Percentiles rank a stretch among this genome's conserved stretches.
Evolutionary conservation across 306 rosid genomes (phyloP).

Genomic region (Dryas alaskensis): DNA sequence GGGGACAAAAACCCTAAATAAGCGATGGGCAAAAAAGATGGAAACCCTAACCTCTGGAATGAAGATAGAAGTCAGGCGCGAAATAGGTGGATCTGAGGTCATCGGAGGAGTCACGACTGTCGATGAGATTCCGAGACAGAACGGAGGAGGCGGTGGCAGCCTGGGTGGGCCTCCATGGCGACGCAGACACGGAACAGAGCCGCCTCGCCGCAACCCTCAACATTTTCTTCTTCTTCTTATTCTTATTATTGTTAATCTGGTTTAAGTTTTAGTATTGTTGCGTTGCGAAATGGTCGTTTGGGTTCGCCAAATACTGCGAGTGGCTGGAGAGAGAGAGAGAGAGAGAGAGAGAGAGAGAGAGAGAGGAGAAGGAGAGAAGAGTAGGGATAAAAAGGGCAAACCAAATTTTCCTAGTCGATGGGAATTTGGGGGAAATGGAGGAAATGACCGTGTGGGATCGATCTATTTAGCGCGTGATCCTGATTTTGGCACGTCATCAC

Average conservation of each 20-base stretch:
- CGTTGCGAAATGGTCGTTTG: constrained; percentile 8
- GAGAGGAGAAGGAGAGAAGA: no score
- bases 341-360: neutral
- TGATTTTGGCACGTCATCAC: constrained; percentile 15
- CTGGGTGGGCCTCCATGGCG: constrained; percentile 31
- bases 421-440: neutral
- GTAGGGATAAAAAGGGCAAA: neutral
- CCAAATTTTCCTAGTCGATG: neutral
- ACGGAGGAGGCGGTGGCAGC: constrained; percentile 28
- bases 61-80: constrained; percentile 17
- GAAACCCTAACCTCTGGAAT: constrained; percentile 34
- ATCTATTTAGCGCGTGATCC: neutral
- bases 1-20: neutral
- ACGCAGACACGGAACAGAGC: constrained; percentile 36
- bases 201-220: constrained; percentile 50
- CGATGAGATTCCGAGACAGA: constrained; percentile 25
- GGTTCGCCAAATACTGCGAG: neutral
- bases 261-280: neutral
- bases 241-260: neutral
- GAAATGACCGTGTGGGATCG: neutral
- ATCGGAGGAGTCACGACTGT: constrained; percentile 26
- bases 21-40: neutral
- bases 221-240: constrained; percentile 26
- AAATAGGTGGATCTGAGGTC: constrained; percentile 30
- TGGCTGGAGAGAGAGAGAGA: neutral